phyloP scores from a whole-genome alignment of 129 eudicot species.

The Flaveria trinervia region DNA sequence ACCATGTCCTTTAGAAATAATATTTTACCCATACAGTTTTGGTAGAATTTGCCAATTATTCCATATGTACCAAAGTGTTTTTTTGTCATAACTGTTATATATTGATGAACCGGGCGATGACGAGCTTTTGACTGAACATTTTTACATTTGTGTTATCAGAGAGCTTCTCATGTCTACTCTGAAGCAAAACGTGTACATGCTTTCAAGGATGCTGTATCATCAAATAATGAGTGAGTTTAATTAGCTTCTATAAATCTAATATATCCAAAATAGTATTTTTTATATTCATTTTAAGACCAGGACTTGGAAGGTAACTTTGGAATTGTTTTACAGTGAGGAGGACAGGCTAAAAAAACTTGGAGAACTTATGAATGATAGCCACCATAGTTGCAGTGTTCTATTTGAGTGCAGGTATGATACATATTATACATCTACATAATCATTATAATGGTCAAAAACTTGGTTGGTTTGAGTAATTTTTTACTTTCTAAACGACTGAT shows the following conservation, averaged over 20 bases:
- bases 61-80: too few species aligned
- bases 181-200: conserved; percentile 86
- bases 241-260: neutral
- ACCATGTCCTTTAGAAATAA: too few species aligned
- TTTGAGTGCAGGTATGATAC: conserved; percentile 85
- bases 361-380: conserved; percentile 93
- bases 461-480: too few species aligned
- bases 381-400: conserved; percentile 86
- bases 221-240: conserved; percentile 54
- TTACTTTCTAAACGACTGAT: too few species aligned
- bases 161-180: conserved; percentile 86
- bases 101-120: too few species aligned
- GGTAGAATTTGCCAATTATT: too few species aligned
- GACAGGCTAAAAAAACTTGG: conserved; percentile 86
- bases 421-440: too few species aligned
- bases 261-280: neutral
- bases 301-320: neutral
- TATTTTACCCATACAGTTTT: too few species aligned
- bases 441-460: too few species aligned
- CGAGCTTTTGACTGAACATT: neutral
- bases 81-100: too few species aligned
- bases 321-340: conserved; percentile 59
- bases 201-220: conserved; percentile 78
- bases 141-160: conserved; percentile 41
- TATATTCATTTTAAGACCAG: neutral